phyloP scores from a whole-genome alignment of 441 rosid genomes.

The Mallotus japonicus region DNA sequence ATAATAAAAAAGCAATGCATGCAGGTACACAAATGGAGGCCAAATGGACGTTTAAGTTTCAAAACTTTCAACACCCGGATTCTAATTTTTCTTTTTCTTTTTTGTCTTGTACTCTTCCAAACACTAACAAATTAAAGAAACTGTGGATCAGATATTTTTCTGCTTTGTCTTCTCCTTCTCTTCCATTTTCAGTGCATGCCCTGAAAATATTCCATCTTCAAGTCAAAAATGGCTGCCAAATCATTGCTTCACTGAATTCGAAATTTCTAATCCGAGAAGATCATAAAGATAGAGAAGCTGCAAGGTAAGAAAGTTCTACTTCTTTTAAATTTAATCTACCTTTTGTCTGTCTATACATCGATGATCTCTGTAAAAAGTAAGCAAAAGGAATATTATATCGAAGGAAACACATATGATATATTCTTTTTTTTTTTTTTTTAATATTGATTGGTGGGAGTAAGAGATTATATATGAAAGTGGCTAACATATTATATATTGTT shows the following conservation, averaged over 20 bases:
- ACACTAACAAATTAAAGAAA: not conserved
- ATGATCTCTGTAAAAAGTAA: conserved; percentile 26
- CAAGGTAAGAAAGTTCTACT: conserved; percentile 26
- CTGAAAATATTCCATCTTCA: not conserved
- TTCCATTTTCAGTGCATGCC: not conserved
- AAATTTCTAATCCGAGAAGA: not conserved
- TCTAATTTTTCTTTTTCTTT: not conserved
- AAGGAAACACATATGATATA: not conserved
- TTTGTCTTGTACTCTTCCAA: conserved; percentile 10
- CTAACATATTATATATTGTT: not conserved
- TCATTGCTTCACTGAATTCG: conserved; percentile 17
- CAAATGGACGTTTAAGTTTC: conserved; percentile 14
- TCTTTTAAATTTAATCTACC: conserved; percentile 16
- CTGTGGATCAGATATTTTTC: not conserved
- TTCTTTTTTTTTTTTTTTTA: not conserved
- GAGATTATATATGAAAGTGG: conserved; percentile 18
- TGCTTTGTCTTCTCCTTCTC: not conserved
- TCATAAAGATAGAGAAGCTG: not conserved
- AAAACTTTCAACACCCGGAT: conserved; percentile 18
- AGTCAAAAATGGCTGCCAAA: conserved; percentile 36
- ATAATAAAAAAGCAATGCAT: conserved; percentile 7
- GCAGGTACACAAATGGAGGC: conserved; percentile 9
- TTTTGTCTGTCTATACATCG: conserved; percentile 36
- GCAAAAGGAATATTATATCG: conserved; percentile 2
- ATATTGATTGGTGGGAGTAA: not conserved